Base-by-base conservation (phyloP, 2,329 filamentous ascomycete species). In the Capronia epimyces region DNA sequence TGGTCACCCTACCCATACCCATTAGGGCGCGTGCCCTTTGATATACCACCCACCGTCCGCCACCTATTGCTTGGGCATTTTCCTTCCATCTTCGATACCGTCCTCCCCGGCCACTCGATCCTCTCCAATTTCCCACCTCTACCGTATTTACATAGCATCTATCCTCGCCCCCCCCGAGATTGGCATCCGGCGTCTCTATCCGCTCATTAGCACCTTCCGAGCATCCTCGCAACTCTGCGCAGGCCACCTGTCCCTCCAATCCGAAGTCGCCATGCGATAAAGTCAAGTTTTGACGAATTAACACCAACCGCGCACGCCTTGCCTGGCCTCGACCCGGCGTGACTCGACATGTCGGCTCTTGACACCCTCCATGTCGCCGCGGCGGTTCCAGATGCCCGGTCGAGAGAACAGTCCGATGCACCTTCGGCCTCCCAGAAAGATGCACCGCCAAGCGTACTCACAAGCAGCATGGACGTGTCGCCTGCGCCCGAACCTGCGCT, bases 401-500 rank as follows among this genome's bases (percentile, higher is more conserved):
- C 53, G 20, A 43, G 39, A 27, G 44, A 54, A 20, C 43, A 46
- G 22, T 37, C 48, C 20, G 42, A 46, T 29, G 43, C 47, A 47
- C 42, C 45, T 25, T 43, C 46, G 34, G 22, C 20, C 24, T 29
- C 34, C 16, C 52, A 53, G 29, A 56, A 56, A 25, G 45, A 54
- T 51, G 49, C 44, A 29, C 43, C 54, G 47, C 50, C 60, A 55
- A 56, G 59, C 46, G 47, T 44, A 36, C 36, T 50, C 18, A 50
- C 56, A 21, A 53, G 39, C 43, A 56, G 56, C 41, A 56, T 55
- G 48, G 54, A 53, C 41, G 58, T 52, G 20, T 56, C 59, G 42
- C 53, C 53, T 47, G 53, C 53, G 37, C 53, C 56, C 42, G 56
- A 59, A 42, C 41, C 56, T 37, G 44, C 57, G 47, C 40, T 61